Evolutionary conservation across 306 rosid genomes (phyloP), one percentile per base, ranked within the genome.

Genomic region (Casuarina equisetifolia): DNA sequence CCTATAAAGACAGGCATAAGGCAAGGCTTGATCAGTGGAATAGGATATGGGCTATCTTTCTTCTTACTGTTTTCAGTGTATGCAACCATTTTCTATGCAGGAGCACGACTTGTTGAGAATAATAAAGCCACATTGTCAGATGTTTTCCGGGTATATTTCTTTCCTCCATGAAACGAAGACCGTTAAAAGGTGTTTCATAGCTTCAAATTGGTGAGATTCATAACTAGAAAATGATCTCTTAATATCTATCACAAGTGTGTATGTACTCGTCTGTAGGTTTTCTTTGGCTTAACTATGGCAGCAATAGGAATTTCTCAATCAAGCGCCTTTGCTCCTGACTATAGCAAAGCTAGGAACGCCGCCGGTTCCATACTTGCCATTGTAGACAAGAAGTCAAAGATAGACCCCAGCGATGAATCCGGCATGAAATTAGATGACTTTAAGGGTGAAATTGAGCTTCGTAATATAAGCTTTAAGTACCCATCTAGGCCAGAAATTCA

Each of bases 251-350:
- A 55, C 20, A 38, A 3, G 10, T 17, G 6, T 64, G 62, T 69
- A 12, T 77, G 63, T 25, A 25, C 32, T 25, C 32, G 49, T 69
- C 79, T 84, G 80, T 79, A 93, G 98, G 98, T 93, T 53, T 93
- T 93, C 91, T 87, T 89, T 79, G 95, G 95, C 2, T 85, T 93
- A 75, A 91, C 95, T 3, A 88, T 91, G 97, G 93, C 98, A n/a
- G 92, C 97, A 17, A 38, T 85, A 4, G 96, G 88, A 43, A 78
- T 92, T 58, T 87, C 93, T 78, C 90, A 90, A 6, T 69, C 90
- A 51, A 85, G 97, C 83, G 81, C 90, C 2, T 49, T 90, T 43
- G 81, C 84, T 50, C 86, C 86, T n/a, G 96, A 92, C 82, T 81
- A 90, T 59, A 72, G 70, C 64, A 89, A 85, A 85, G 93, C 93